phyloP scores from a whole-genome alignment of 2,329 filamentous ascomycete genomes.

The Teratosphaeria nubilosa region DNA sequence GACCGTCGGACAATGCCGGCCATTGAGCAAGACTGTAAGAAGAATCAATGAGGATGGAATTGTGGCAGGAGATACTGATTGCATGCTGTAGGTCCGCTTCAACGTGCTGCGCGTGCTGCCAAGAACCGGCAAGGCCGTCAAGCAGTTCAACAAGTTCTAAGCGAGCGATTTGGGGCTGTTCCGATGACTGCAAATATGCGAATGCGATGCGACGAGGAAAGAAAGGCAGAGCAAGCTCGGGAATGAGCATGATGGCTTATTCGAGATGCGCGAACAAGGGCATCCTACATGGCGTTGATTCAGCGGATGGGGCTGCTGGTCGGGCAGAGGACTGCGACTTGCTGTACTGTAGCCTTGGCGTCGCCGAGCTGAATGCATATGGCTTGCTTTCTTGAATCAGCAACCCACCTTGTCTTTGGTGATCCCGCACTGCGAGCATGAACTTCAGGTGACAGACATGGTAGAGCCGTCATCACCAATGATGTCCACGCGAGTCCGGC shows the following conservation, averaged over 20 bases:
- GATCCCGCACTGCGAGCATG: no score
- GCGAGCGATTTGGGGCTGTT: conserved; percentile 3
- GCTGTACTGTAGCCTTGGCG: neutral
- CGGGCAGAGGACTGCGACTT: neutral
- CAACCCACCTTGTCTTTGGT: neutral
- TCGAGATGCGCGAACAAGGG: neutral
- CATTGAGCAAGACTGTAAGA: conserved; percentile 94
- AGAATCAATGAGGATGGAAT: neutral
- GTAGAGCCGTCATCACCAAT: no score
- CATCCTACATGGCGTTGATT: neutral
- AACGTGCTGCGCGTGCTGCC: conserved; percentile 98
- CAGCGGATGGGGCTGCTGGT: neutral
- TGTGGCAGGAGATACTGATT: conserved; percentile 8
- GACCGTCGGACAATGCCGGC: conserved; percentile 98
- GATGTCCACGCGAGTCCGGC: no score
- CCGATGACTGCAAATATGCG: neutral
- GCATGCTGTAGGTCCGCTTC: conserved; percentile 70
- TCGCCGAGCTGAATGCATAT: neutral
- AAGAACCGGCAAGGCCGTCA: conserved; percentile 93
- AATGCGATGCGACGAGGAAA: neutral
- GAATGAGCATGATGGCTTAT: neutral
- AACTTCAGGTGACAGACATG: no score
- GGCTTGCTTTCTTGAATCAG: neutral
- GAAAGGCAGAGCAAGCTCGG: neutral
- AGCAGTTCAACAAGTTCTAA: conserved; percentile 99